Conservation (phyloP, 371 early-diverging fungal species). For the Apophysomyces elegans region DNA sequence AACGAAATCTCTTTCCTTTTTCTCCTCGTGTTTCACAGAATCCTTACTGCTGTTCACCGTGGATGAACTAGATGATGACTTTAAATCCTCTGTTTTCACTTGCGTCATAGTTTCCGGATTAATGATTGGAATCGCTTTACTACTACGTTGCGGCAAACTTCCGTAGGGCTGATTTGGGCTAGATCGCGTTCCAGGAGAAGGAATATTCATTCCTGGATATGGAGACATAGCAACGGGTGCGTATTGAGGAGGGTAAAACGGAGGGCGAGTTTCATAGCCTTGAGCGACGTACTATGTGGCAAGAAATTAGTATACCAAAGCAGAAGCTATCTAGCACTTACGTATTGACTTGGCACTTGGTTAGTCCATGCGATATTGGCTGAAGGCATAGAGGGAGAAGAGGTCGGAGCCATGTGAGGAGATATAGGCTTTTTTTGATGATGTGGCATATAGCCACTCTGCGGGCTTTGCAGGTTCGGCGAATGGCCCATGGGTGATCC, state of each 20-base stretch:
- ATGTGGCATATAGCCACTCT: conserved; percentile 35
- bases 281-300: conserved; percentile 34
- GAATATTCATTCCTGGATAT: not conserved
- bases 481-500: conserved; percentile 32
- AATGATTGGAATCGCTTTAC: conserved; percentile 70
- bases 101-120: conserved; percentile 76
- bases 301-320: not conserved
- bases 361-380: conserved; percentile 16
- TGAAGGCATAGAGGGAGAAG: conserved; percentile 30
- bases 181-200: not conserved
- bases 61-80: conserved; percentile 24
- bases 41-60: conserved; percentile 28
- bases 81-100: conserved; percentile 52
- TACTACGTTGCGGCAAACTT: conserved; percentile 35
- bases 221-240: conserved; percentile 39
- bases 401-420: conserved; percentile 36
- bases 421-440: conserved; percentile 38
- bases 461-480: conserved; percentile 34
- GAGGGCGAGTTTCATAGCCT: conserved; percentile 28
- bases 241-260: conserved; percentile 27
- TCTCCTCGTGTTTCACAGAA: conserved; percentile 34
- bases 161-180: not conserved
- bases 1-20: conserved; percentile 42
- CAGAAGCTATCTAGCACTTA: conserved; percentile 17
- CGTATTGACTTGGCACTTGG: conserved; percentile 24